phyloP scores from a whole-genome alignment of 306 rosid species.

The Lupinus albus region DNA sequence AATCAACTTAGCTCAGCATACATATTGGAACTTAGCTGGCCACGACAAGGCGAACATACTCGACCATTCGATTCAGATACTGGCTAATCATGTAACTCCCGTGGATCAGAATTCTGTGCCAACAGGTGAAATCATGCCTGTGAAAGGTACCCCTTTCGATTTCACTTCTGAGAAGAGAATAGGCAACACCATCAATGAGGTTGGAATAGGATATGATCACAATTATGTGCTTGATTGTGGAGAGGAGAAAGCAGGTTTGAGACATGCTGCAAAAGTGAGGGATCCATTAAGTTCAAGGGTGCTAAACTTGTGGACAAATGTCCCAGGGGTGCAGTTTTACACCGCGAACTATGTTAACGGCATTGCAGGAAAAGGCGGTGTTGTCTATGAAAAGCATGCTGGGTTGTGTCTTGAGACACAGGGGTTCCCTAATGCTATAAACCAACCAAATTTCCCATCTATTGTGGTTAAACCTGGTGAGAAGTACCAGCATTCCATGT shows the following conservation, averaged over 20 bases:
- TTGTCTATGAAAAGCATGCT: constrained; percentile 75
- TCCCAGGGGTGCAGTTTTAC: constrained; percentile 93
- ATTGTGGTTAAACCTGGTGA: constrained; percentile 77
- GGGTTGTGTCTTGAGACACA: constrained; percentile 95
- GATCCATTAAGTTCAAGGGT: constrained; percentile 85
- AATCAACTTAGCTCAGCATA: constrained; percentile 84
- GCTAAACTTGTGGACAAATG: constrained; percentile 80
- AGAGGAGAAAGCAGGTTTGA: constrained; percentile 69
- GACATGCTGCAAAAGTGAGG: constrained; percentile 78
- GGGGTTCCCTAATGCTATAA: constrained; percentile 87
- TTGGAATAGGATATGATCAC: constrained; percentile 86
- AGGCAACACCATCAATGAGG: constrained; percentile 66
- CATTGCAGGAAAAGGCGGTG: constrained; percentile 69
- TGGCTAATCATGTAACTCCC: constrained; percentile 74
- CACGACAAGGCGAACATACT: constrained; percentile 71
- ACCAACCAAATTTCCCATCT: constrained; percentile 75
- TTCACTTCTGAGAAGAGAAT: constrained; percentile 74
- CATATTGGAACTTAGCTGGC: constrained; percentile 94
- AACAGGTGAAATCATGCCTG: constrained; percentile 74
- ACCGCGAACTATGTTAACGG: constrained; percentile 81
- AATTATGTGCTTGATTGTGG: constrained; percentile 81
- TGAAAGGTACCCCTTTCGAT: constrained; percentile 82
- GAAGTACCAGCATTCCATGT: constrained; percentile 80
- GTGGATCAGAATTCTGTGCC: constrained; percentile 72
- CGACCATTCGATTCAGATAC: constrained; percentile 73